Conservation (phyloP, 345 rosid genomes). For the Erysimum cheiranthoides region DNA sequence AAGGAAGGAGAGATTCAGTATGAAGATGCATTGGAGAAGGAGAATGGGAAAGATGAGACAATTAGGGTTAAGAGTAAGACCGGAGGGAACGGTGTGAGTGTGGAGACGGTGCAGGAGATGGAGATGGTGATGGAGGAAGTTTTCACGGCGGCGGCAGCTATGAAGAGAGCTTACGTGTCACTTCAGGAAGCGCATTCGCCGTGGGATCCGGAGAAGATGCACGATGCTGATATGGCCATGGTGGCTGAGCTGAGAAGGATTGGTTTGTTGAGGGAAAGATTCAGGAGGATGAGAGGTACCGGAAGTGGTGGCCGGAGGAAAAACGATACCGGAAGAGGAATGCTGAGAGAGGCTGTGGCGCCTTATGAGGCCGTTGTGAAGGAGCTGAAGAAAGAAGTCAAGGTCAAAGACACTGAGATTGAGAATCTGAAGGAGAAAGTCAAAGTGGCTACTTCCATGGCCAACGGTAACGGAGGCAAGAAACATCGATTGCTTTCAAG, state of each 20-base stretch:
- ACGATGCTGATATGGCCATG: slow-evolving; percentile 81
- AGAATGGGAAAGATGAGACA: slow-evolving; percentile 34
- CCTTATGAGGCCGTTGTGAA: slow-evolving; percentile 91
- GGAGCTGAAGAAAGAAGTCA: slow-evolving; percentile 84
- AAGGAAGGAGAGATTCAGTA: slow-evolving; percentile 51
- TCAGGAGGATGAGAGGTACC: slow-evolving; percentile 56
- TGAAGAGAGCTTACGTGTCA: slow-evolving; percentile 76
- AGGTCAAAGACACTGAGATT: slow-evolving; percentile 69
- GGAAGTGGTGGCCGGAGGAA: slow-evolving; percentile 45
- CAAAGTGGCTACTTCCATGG: slow-evolving; percentile 41
- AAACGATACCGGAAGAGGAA: slow-evolving; percentile 46
- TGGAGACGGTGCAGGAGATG: slow-evolving; percentile 58
- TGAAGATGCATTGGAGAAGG: slow-evolving; percentile 41
- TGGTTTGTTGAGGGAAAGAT: slow-evolving; percentile 72
- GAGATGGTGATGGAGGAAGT: slow-evolving; percentile 70
- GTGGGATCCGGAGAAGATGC: slow-evolving; percentile 94
- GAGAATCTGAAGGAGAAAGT: slow-evolving; percentile 83
- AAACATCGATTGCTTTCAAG: slow-evolving; percentile 64
- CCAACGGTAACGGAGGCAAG: slow-evolving; percentile 54
- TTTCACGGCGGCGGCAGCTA: slow-evolving; percentile 68
- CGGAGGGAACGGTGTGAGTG: slow-evolving; percentile 30
- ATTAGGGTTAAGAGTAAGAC: slow-evolving; percentile 22
- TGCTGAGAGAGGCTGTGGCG: slow-evolving; percentile 87
- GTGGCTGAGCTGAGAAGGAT: slow-evolving; percentile 80
- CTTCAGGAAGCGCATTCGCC: slow-evolving; percentile 95